These are phyloP conservation scores for Austroboletus rostrupii DNA, from an alignment of 1,284 basidiomycete genomes.

Conservation along the genomic window DNA sequence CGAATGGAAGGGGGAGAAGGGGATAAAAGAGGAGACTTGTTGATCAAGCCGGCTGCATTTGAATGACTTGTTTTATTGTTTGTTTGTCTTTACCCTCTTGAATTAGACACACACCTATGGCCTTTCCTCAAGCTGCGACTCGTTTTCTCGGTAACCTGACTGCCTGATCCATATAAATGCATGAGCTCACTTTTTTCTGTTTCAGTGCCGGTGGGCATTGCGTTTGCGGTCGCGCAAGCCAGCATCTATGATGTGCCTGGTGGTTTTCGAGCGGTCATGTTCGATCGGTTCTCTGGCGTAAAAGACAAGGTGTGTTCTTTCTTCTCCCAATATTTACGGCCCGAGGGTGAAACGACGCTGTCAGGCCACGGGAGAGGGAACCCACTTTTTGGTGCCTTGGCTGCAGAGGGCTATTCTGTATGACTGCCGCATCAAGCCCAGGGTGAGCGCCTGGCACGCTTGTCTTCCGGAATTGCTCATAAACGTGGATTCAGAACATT, in stretches of 20 bases:
- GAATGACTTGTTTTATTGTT: conserved; percentile 10
- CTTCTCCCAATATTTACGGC: neutral
- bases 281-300: conserved; percentile 95
- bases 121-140: conserved; percentile 44
- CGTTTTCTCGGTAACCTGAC: conserved; percentile 42
- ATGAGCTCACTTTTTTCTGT: conserved; percentile 5
- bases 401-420: conserved; percentile 94
- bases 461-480: conserved; percentile 4
- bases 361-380: conserved; percentile 89
- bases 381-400: conserved; percentile 96
- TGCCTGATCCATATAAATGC: neutral
- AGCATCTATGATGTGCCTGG: conserved; percentile 92
- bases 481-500: conserved; percentile 71
- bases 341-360: neutral
- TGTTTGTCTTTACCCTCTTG: conserved; percentile 7
- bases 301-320: conserved; percentile 57
- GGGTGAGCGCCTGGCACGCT: conserved; percentile 47
- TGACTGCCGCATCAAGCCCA: conserved; percentile 96
- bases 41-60: conserved; percentile 6
- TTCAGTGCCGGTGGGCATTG: conserved; percentile 74
- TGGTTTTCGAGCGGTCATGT: conserved; percentile 95
- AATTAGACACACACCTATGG: conserved; percentile 33
- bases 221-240: conserved; percentile 62
- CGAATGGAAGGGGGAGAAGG: conserved; percentile 69
- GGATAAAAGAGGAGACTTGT: conserved; percentile 51